Evolutionary conservation across 176 grass and related monocot species (phyloP).

Genomic region (Cenchrus fungigraminus): DNA sequence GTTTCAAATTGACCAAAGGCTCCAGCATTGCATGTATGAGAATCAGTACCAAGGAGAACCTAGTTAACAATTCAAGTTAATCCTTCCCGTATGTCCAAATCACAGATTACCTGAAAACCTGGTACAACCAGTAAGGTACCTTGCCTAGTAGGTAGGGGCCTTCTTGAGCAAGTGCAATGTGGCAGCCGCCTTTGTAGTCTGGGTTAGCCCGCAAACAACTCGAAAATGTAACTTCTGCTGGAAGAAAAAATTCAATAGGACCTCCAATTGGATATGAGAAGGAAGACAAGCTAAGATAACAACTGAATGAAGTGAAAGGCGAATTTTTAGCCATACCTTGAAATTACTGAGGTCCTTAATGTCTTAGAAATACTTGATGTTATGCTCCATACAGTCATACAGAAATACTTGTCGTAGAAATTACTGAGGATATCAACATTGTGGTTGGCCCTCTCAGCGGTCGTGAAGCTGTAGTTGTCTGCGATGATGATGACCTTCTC

Average conservation of each 20-base stretch:
- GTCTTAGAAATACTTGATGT: constrained; percentile 96
- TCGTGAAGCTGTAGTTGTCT: constrained; percentile 94
- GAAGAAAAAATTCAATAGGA: background rate
- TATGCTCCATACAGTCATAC: constrained; percentile 54
- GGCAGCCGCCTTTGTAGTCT: constrained; percentile 96
- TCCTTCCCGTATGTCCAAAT: background rate
- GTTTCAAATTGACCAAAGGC: constrained; percentile 97
- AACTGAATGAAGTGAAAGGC: background rate
- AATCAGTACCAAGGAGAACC: constrained; percentile 97
- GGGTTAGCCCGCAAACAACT: constrained; percentile 74
- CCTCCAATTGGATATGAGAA: background rate
- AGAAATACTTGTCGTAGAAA: constrained; percentile 27
- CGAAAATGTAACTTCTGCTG: background rate
- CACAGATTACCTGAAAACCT: background rate
- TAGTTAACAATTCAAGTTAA: constrained; percentile 20
- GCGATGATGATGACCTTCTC: constrained; percentile 96
- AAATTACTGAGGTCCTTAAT: constrained; percentile 89
- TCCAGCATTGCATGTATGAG: constrained; percentile 96
- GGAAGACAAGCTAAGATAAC: constrained; percentile 7
- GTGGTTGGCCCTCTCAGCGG: constrained; percentile 76
- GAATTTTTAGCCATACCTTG: constrained; percentile 45
- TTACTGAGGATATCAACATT: constrained; percentile 94
- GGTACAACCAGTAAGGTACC: constrained; percentile 39
- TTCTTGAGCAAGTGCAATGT: constrained; percentile 94
- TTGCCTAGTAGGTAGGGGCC: constrained; percentile 92